Evolutionary conservation across 257 asterid genomes (phyloP).

Genomic region (Knoxia roxburghii): DNA sequence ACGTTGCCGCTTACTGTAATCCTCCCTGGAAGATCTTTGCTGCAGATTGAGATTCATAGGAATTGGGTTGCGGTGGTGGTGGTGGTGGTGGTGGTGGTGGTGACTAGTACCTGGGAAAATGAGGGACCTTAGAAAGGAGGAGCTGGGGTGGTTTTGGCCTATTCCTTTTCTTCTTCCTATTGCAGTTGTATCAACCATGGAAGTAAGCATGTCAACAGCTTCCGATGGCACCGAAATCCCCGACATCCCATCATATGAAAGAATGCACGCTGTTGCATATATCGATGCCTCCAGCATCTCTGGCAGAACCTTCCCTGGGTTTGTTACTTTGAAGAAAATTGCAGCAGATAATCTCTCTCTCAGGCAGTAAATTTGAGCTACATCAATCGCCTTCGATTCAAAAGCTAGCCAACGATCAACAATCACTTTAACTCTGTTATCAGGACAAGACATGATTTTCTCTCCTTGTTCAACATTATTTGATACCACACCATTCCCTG

Average conservation of each 20-base stretch:
- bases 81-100: too few species aligned
- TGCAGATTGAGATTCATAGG: neutral
- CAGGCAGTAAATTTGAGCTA: constrained; percentile 88
- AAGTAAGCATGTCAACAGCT: constrained; percentile 33
- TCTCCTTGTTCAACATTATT: constrained; percentile 28
- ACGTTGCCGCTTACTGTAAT: constrained; percentile 21
- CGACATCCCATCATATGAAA: constrained; percentile 62
- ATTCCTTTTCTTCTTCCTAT: constrained; percentile 15
- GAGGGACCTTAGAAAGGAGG: constrained; percentile 35
- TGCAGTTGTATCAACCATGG: constrained; percentile 40
- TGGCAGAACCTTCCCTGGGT: constrained; percentile 59
- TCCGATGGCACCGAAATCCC: constrained; percentile 41
- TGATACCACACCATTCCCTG: constrained; percentile 14
- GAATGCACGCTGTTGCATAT: constrained; percentile 46
- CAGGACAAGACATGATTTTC: constrained; percentile 69
- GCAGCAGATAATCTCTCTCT: constrained; percentile 84
- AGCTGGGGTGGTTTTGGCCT: constrained; percentile 21
- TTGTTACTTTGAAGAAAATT: constrained; percentile 58
- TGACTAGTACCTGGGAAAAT: constrained; percentile 11
- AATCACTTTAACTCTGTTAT: constrained; percentile 50
- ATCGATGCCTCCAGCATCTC: constrained; percentile 57
- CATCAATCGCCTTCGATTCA: constrained; percentile 71
- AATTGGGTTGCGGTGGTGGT: too few species aligned
- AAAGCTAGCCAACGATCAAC: constrained; percentile 81
- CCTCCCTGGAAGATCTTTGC: constrained; percentile 16